Base-by-base conservation (phyloP, 306 rosid species). In the Lathyrus sativus region DNA sequence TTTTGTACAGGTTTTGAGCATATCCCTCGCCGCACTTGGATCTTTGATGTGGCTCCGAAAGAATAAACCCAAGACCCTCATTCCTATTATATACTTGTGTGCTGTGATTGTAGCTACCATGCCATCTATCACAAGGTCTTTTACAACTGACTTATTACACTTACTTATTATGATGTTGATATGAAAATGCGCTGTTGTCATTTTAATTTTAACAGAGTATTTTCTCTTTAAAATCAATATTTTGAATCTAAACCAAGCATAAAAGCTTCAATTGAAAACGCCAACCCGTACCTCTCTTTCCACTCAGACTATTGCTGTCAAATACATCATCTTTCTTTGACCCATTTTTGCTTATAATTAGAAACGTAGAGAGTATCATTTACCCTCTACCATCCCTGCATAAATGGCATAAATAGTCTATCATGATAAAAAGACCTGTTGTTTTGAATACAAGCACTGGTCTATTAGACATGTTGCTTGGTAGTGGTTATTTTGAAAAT, bases 1-100 rank as follows among this genome's bases (percentile, higher is more conserved):
- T 61, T 79, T 50, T 62, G 19, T 79, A 43, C 85, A 95, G 97
- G 97, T 88, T 33, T 75, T 95, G 82, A 84, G 96, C 81, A 91
- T 95, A 82, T 90, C 99, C 37, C 96, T 95, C 6, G 97, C 99
- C 5, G 96, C 95, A 59, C 81, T 95, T 72, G 96, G 99, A 65
- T 90, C 99, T 68, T 85, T 95, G 83, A 90, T 88, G 89, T 95
- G 99, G 97, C 95, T 95, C 29, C 84, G 99, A 42, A 95, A 95
- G 81, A 95, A 88, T 86, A 95, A 95, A 65, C 99, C 97, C 51
- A 95, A 72, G 83, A 81, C 92, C 33, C 76, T 91, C 74, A 88
- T 95, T 83, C 99, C 97, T 29, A 85, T 95, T 22, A 88, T 95
- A 73, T 95, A 91, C 31, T n/a, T 74, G 15, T 88, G 86, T 80